Conservation (phyloP, 805 yeast genomes). For the Starmerella etchellsii region DNA sequence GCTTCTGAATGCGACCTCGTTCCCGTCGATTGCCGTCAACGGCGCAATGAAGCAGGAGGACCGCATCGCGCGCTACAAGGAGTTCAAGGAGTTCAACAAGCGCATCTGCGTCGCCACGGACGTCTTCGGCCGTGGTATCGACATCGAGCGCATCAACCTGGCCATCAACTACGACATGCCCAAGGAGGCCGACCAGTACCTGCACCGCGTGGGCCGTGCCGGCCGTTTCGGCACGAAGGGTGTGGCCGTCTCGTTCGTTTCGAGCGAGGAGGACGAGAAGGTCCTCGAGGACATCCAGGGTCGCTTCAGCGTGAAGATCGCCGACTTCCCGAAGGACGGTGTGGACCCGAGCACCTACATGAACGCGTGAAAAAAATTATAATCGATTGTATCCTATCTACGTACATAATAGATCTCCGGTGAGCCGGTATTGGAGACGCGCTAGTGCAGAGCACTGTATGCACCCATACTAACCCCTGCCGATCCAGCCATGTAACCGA, state of each 20-base stretch:
- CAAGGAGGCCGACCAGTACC: conserved; percentile 90
- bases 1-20: conserved; percentile 78
- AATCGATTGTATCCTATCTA: no score
- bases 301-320: conserved; percentile 89
- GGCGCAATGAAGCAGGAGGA: conserved; percentile 93
- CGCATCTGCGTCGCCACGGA: conserved; percentile 98
- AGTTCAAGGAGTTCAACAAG: conserved; percentile 94
- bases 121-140: conserved; percentile 98
- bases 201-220: conserved; percentile 99
- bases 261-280: conserved; percentile 76
- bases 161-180: conserved; percentile 98
- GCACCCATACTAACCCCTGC: no score
- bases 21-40: conserved; percentile 96
- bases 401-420: no score
- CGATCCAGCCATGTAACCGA: no score
- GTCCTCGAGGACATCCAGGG: conserved; percentile 87
- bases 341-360: conserved; percentile 95
- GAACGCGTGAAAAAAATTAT: conserved; percentile 88
- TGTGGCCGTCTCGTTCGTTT: conserved; percentile 81
- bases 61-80: conserved; percentile 91
- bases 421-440: no score
- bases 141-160: conserved; percentile 94
- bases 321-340: conserved; percentile 95
- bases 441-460: no score
- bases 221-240: conserved; percentile 99